Evolutionary conservation across 768 basidiomycete genomes (phyloP).

Genomic region (Strobilomyces confusus): DNA sequence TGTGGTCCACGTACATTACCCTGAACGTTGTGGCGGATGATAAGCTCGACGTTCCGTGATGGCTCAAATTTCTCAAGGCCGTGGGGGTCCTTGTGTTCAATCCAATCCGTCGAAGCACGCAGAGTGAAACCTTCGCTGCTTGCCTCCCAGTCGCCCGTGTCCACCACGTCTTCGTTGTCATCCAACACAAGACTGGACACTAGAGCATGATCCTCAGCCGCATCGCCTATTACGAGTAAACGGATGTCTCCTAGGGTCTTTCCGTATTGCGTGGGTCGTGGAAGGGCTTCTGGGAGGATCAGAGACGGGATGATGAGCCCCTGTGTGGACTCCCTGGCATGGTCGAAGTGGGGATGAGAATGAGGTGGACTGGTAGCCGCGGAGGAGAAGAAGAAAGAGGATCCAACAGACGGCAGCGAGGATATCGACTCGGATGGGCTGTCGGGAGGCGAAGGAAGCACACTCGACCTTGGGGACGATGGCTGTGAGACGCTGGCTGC

Average conservation of each 20-base stretch:
- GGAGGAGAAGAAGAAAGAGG: constrained; percentile 77
- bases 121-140: constrained; percentile 41
- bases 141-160: constrained; percentile 56
- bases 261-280: constrained; percentile 61
- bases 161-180: constrained; percentile 67
- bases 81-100: constrained; percentile 60
- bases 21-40: constrained; percentile 42
- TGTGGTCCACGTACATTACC: constrained; percentile 40
- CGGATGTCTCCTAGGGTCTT: constrained; percentile 62
- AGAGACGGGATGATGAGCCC: constrained; percentile 71
- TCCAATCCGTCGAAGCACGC: constrained; percentile 68
- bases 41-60: constrained; percentile 59
- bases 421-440: constrained; percentile 64
- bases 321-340: constrained; percentile 38
- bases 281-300: constrained; percentile 56
- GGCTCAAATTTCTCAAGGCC: constrained; percentile 66
- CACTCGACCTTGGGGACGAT: constrained; percentile 46
- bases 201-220: constrained; percentile 30
- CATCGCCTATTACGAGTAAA: constrained; percentile 52
- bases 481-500: constrained; percentile 34
- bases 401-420: constrained; percentile 67
- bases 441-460: constrained; percentile 54
- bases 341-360: constrained; percentile 40
- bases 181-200: constrained; percentile 49
- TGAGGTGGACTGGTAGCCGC: constrained; percentile 64